Evolutionary conservation across 305 asterid genomes (phyloP).

Genomic region (Plantago coronopus): DNA sequence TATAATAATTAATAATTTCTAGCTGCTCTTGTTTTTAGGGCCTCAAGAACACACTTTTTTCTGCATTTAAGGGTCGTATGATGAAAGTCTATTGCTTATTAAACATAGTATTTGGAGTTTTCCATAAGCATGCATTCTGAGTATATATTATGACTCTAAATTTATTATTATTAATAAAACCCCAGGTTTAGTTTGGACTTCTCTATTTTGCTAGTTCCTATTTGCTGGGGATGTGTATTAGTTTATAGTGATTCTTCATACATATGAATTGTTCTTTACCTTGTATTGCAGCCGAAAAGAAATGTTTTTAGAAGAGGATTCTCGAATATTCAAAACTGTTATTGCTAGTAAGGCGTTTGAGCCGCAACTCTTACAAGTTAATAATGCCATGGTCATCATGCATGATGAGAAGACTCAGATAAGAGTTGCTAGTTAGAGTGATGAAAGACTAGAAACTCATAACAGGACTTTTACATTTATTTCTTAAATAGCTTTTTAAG

Average conservation of each 20-base stretch:
- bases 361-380: conserved; percentile 19
- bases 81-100: neutral
- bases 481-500: conserved; percentile 38
- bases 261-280: neutral
- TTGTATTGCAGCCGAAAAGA: neutral
- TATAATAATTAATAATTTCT: neutral
- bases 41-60: too few relatives aligned
- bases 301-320: neutral
- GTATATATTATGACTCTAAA: neutral
- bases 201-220: neutral
- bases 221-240: neutral
- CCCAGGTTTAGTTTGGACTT: neutral
- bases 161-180: too few relatives aligned
- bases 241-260: neutral
- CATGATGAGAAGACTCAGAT: conserved; percentile 1
- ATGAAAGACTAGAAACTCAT: conserved; percentile 12
- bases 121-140: conserved; percentile 1
- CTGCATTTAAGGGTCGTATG: too few relatives aligned
- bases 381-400: conserved; percentile 28
- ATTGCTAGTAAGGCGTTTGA: conserved; percentile 18
- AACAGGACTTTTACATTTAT: conserved; percentile 16
- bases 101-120: neutral
- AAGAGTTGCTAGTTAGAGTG: conserved; percentile 11
- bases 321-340: conserved; percentile 28
- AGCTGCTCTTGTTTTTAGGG: neutral